Evolutionary conservation across 805 yeast species (phyloP).

Genomic region (Hanseniaspora valbyensis): DNA sequence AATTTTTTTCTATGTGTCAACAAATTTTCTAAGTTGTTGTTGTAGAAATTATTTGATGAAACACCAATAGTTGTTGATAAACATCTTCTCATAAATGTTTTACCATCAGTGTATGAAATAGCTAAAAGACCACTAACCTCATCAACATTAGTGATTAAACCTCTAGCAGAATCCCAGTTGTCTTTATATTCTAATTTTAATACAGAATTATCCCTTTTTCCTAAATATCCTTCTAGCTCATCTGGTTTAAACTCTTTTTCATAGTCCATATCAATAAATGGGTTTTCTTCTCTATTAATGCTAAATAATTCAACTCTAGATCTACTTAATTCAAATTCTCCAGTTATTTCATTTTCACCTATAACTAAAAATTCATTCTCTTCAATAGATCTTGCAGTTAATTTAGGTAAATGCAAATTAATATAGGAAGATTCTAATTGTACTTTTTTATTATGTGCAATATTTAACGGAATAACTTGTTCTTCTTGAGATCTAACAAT

Average conservation of each 20-base stretch:
- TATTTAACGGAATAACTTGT: constrained; percentile 14
- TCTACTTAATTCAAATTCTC: constrained; percentile 15
- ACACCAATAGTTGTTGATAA: constrained; percentile 13
- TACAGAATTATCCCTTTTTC: constrained; percentile 35
- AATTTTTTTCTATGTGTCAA: constrained; percentile 17
- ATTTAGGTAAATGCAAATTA: constrained; percentile 11
- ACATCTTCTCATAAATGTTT: constrained; percentile 27
- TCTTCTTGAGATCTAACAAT: constrained; percentile 13
- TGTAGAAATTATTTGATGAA: constrained; percentile 5
- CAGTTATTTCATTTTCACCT: constrained; percentile 11
- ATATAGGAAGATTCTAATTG: constrained; percentile 8
- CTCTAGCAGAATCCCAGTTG: constrained; percentile 59
- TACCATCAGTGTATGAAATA: constrained; percentile 12
- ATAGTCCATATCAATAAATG: constrained; percentile 11
- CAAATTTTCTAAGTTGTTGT: not conserved
- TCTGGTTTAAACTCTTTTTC: constrained; percentile 10
- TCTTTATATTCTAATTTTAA: constrained; percentile 22
- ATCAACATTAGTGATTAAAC: constrained; percentile 22
- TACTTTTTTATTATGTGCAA: constrained; percentile 8
- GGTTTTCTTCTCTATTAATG: constrained; percentile 14
- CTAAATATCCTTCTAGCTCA: constrained; percentile 22
- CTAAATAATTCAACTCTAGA: constrained; percentile 17
- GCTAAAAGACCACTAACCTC: constrained; percentile 11
- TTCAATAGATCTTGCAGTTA: constrained; percentile 11
- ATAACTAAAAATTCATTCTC: constrained; percentile 10